Evolutionary conservation across 2,329 filamentous ascomycete genomes (phyloP).

Genomic region (Parastagonospora avenae): DNA sequence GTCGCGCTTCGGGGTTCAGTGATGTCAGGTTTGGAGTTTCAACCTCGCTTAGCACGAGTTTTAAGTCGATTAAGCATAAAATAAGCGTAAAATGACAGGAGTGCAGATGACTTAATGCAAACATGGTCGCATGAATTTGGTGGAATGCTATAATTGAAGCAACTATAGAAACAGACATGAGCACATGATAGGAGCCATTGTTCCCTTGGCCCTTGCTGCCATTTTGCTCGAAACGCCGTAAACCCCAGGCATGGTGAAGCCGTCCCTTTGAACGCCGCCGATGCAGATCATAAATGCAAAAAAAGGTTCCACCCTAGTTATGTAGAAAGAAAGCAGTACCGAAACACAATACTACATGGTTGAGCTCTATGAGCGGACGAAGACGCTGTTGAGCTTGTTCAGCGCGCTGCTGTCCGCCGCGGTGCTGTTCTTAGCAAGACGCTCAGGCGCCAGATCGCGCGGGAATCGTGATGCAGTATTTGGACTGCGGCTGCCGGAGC

Average conservation of each 20-base stretch:
- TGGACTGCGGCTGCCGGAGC: conserved; percentile 51
- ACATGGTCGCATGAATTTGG: neutral
- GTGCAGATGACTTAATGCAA: neutral
- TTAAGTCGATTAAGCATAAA: conserved; percentile 18
- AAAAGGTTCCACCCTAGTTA: conserved; percentile 5
- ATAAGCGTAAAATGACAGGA: conserved; percentile 1
- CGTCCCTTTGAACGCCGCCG: conserved; percentile 27
- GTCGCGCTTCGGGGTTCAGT: neutral
- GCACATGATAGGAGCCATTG: neutral
- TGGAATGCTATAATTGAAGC: neutral
- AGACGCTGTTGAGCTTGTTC: conserved; percentile 43
- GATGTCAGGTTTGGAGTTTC: conserved; percentile 7
- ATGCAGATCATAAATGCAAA: conserved; percentile 35
- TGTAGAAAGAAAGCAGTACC: neutral
- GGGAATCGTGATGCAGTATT: conserved; percentile 36
- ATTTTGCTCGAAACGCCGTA: conserved; percentile 1
- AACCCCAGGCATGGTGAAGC: conserved; percentile 9
- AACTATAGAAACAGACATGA: neutral
- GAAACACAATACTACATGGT: neutral
- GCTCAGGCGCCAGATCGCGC: conserved; percentile 39
- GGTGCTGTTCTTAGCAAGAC: conserved; percentile 39
- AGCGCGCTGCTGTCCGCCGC: conserved; percentile 37
- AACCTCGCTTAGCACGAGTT: conserved; percentile 12
- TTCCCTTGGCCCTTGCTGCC: too few relatives aligned
- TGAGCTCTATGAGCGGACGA: conserved; percentile 31